A percentile compares a stretch with the other conserved stretches of the same genome.
These are phyloP conservation scores for Tubosaeta sp. DNA, from an alignment of 768 basidiomycete genomes.

Conservation along the genomic window DNA sequence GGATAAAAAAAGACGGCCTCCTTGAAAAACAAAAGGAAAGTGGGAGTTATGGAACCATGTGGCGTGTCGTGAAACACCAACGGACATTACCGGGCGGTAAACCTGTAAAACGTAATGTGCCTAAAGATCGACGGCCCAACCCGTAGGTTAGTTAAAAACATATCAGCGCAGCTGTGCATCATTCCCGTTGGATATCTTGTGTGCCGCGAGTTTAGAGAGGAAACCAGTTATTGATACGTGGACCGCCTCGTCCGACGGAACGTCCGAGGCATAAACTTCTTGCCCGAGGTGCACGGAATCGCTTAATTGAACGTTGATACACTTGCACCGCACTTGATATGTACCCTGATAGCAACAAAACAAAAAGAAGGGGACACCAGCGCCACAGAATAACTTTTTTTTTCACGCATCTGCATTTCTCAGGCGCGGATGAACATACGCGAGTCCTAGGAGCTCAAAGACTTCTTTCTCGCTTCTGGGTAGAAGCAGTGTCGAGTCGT, in stretches of 20 bases:
- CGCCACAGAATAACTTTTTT: constrained; percentile 6
- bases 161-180: neutral
- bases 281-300: neutral
- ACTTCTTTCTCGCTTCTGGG: constrained; percentile 69
- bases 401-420: constrained; percentile 54
- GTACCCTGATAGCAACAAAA: neutral
- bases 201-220: neutral
- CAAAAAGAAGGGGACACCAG: neutral
- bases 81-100: neutral
- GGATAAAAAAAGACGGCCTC: neutral
- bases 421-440: constrained; percentile 65
- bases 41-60: neutral
- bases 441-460: constrained; percentile 64
- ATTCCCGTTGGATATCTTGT: neutral
- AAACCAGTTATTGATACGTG: neutral
- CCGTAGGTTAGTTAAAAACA: neutral
- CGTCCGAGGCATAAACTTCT: neutral
- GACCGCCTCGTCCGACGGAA: neutral
- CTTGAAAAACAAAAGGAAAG: neutral
- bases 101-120: neutral
- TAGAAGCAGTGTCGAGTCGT: constrained; percentile 55
- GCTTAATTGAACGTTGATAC: neutral
- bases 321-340: neutral
- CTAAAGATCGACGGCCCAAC: neutral
- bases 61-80: neutral